Base-by-base conservation (phyloP, 108 stramenopile genomes). In the Discostella stelligeroides region DNA sequence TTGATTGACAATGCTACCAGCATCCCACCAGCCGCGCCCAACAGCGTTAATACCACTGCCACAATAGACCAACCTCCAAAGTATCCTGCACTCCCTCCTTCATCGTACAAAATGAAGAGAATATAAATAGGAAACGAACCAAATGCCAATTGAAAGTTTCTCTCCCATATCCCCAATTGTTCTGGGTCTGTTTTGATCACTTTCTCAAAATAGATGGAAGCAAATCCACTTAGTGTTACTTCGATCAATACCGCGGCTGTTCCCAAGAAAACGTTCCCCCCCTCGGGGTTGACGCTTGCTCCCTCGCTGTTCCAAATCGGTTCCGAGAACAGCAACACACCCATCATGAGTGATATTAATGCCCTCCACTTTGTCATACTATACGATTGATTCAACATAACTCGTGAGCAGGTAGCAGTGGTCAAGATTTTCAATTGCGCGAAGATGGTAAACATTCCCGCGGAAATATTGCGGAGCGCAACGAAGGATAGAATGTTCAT, bases 201-300 rank as follows among this genome's bases (percentile, higher is more conserved):
- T 78, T 95, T 95, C 82, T 97, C 96, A 72, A 98, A 96, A 77
- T 96, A 98, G 46, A 96, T 95, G 42, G 92, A 94, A 10, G 95
- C 93, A 73, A 96, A 98, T 45, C 97, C 97, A 64, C 86, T 88
- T 46, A 98, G 55, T 2, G 89, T 84, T 4, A 98, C 95, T 75
- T 97, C 97, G 49, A 84, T 87, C 53, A 96, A 69, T 0, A 97
- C 97, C 42, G 95, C 95, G 15, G 73, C 78, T 17, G 92, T 85
- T 56, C 97, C 97, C 40, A 92, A 24, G 10, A 91, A 12, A 11
- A 65, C 71, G 73, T 87, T 90, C 20, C 68, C 86, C 20, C 77
- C 86, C 7, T 75, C 76, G 10, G 78, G 64, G 40, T 88, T 83
- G 8, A 67, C 69, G 28, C 65, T 60, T 28, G 46, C 65, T 25